Evolutionary conservation across 2,329 filamentous ascomycete species (phyloP).

Genomic region (Celoporthe dispersa): DNA sequence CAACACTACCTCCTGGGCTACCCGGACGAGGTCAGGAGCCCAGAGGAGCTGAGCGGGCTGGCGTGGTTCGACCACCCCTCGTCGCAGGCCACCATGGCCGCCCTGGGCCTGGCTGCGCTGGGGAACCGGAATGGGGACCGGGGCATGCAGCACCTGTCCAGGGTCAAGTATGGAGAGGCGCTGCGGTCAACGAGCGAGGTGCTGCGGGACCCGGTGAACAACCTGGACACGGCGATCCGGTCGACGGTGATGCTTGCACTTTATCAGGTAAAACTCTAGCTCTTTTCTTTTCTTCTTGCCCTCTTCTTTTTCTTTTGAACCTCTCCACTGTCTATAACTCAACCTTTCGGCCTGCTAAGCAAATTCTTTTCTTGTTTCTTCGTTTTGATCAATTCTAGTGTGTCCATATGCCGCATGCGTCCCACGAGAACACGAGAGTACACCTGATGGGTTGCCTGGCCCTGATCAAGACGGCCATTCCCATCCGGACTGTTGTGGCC

Average conservation of each 20-base stretch:
- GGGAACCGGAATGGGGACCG: slow-evolving; percentile 56
- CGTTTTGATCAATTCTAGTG: not conserved
- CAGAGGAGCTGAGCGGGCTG: slow-evolving; percentile 43
- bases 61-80: slow-evolving; percentile 45
- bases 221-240: slow-evolving; percentile 52
- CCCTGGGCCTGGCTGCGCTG: slow-evolving; percentile 62
- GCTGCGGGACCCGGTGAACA: slow-evolving; percentile 41
- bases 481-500: slow-evolving; percentile 42
- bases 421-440: slow-evolving; percentile 55
- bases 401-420: slow-evolving; percentile 41
- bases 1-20: slow-evolving; percentile 56
- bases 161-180: slow-evolving; percentile 58
- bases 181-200: slow-evolving; percentile 52
- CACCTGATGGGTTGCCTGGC: slow-evolving; percentile 65
- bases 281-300: not conserved
- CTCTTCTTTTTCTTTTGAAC: not conserved
- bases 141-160: slow-evolving; percentile 51
- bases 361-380: no score
- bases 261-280: slow-evolving; percentile 57
- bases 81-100: slow-evolving; percentile 55
- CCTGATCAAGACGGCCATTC: slow-evolving; percentile 54
- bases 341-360: no score
- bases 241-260: slow-evolving; percentile 62
- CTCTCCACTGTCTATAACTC: no score
- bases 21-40: slow-evolving; percentile 51